Evolutionary conservation across 441 rosid genomes (phyloP).

Genomic region (Arabidopsis hybrid): DNA sequence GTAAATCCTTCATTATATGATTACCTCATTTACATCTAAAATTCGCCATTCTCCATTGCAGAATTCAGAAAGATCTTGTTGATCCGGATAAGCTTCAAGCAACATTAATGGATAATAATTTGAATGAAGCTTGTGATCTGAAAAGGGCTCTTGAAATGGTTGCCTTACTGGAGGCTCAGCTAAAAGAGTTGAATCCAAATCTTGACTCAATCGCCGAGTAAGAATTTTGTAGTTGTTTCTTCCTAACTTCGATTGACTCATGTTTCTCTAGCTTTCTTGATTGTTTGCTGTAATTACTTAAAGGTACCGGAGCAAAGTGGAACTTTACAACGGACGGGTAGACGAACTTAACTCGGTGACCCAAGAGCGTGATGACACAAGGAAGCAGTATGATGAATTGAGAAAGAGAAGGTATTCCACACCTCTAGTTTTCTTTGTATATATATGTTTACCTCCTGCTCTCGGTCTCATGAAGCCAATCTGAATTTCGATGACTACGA

Average conservation of each 20-base stretch:
- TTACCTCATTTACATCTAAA: conserved; percentile 36
- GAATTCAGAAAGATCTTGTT: conserved; percentile 92
- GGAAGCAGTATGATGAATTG: conserved; percentile 87
- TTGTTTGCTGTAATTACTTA: conserved; percentile 35
- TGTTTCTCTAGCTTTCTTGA: conserved; percentile 30
- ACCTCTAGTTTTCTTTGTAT: conserved; percentile 11
- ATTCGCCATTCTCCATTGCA: conserved; percentile 50
- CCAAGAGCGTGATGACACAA: conserved; percentile 84
- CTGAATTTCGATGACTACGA: conserved; percentile 34
- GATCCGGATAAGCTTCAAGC: conserved; percentile 91
- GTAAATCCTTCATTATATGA: conserved; percentile 22
- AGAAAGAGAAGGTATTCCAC: conserved; percentile 76
- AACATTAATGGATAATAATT: conserved; percentile 63
- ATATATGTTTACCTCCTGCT: conserved; percentile 13
- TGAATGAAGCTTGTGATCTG: conserved; percentile 66
- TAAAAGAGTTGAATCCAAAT: conserved; percentile 95
- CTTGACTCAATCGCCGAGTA: conserved; percentile 97
- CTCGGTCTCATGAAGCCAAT: conserved; percentile 29
- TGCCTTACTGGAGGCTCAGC: conserved; percentile 81
- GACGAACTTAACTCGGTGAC: conserved; percentile 81
- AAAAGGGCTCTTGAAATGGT: conserved; percentile 82
- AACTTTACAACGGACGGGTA: conserved; percentile 78
- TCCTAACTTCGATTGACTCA: background rate
- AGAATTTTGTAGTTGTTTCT: conserved; percentile 37
- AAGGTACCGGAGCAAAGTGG: conserved; percentile 83